Base-by-base conservation (phyloP, 2,329 filamentous ascomycete genomes). In the Arthroderma uncinatum region DNA sequence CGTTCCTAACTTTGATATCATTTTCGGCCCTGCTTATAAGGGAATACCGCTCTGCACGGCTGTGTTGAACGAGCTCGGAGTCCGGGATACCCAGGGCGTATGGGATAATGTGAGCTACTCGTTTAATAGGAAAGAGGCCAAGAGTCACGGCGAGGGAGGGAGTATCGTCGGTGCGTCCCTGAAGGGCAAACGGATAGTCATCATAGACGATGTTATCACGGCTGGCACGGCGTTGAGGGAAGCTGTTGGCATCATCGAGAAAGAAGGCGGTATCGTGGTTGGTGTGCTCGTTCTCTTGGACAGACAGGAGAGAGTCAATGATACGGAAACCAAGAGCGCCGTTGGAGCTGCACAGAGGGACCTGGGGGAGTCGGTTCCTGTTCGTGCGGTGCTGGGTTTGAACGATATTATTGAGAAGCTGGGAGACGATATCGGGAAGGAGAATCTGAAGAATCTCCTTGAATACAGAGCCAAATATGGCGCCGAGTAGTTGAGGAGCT, bases 1-100 rank as follows among this genome's bases (percentile, higher is more conserved):
- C 50, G 68, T 64, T 52, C 80, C 80, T 62, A 73, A 76, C 62
- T 82, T 94, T 71, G 92, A 97, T 70, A 81, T 97, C 65, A 79
- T 97, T 67, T 97, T 97, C 72, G 91, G 82, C 62, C 92, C 93
- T 2, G 92, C 93, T 8, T 98, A 97, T 79, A 98, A 97, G 77
- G 93, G 93, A 47, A 95, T 97, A 62, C 89, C 91, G 1, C 82
- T 97, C n/a, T 87, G 87, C 47, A 84, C 86, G 14, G 81, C 87
- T 2, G 85, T 89, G 14, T 80, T 85, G 37, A 82, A 87, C 68
- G 86, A 90, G 71, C 81, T 97, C 10, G 82, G 82, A 55, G 80
- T 84, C 66, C 74, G 90, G 9, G 83, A 89, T 61, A 61, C 66
- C 8, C 76, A 81, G 16, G 73, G 75, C 54, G 81, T 78, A 60